These are phyloP conservation scores for Ananas comosus DNA, from an alignment of 176 grass and related monocot species.

Conservation along the genomic window DNA sequence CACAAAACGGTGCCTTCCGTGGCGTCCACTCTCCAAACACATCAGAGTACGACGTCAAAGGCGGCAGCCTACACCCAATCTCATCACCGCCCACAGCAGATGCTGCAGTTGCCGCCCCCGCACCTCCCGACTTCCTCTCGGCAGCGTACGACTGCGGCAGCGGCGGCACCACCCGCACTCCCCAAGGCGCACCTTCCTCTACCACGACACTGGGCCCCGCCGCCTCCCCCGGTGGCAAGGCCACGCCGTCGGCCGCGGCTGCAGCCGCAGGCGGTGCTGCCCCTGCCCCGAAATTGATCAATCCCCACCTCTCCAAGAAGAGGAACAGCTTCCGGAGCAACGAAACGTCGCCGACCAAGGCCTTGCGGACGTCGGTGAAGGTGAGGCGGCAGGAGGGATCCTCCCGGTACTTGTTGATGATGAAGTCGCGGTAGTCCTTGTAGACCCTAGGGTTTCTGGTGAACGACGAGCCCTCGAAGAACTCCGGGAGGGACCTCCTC, in stretches of 20 bases:
- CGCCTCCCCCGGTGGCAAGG: background rate
- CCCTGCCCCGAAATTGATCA: constrained; percentile 64
- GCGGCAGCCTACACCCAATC: constrained; percentile 50
- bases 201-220: constrained; percentile 40
- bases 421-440: constrained; percentile 93
- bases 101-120: background rate
- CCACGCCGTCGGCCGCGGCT: constrained; percentile 1
- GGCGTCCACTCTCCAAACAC: constrained; percentile 63
- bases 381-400: constrained; percentile 59
- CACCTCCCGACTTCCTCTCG: constrained; percentile 24
- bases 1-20: constrained; percentile 37
- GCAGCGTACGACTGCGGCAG: constrained; percentile 27
- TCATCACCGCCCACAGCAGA: constrained; percentile 20
- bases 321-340: constrained; percentile 66
- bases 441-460: constrained; percentile 90
- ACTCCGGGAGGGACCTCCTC: constrained; percentile 64
- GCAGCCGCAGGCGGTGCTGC: background rate
- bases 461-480: constrained; percentile 71
- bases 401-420: constrained; percentile 80
- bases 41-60: constrained; percentile 65
- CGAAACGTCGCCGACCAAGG: constrained; percentile 55
- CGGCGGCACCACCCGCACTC: constrained; percentile 28
- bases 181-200: constrained; percentile 45
- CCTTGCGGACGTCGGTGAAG: constrained; percentile 77
- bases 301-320: constrained; percentile 51